phyloP scores from a whole-genome alignment of 805 yeast genomes.

The Zygosaccharomyces lentus region DNA sequence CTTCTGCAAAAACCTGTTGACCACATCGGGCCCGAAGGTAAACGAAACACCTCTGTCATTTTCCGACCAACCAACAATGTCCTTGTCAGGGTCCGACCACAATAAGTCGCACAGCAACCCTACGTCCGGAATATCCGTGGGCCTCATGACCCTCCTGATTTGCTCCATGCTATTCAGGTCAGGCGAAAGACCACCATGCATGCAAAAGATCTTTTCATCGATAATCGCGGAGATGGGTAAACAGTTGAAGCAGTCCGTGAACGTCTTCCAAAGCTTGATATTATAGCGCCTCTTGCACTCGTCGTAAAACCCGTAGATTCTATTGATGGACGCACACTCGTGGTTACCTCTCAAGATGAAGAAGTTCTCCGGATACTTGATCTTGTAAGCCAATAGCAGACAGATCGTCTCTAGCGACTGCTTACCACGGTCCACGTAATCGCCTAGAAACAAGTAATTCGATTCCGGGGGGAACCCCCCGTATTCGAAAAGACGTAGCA shows the following conservation, averaged over 20 bases:
- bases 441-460: constrained; percentile 91
- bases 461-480: constrained; percentile 99
- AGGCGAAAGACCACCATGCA: constrained; percentile 99
- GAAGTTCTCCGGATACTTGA: constrained; percentile 96
- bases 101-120: constrained; percentile 93
- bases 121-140: constrained; percentile 97
- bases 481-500: constrained; percentile 90
- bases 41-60: constrained; percentile 98
- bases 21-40: constrained; percentile 99
- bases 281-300: constrained; percentile 98
- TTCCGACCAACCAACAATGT: constrained; percentile 97
- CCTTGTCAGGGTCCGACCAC: constrained; percentile 99
- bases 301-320: constrained; percentile 97
- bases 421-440: constrained; percentile 97
- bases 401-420: constrained; percentile 96
- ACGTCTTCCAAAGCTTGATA: constrained; percentile 97
- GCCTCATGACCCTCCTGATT: constrained; percentile 98
- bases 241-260: constrained; percentile 97
- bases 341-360: constrained; percentile 96
- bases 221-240: constrained; percentile 97
- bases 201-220: constrained; percentile 95
- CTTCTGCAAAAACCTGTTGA: constrained; percentile 89
- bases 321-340: constrained; percentile 96
- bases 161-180: constrained; percentile 98
- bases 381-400: constrained; percentile 87